These are phyloP conservation scores for Pilaira anomala DNA, from an alignment of 192 early-diverging fungal genomes.

Conservation along the genomic window DNA sequence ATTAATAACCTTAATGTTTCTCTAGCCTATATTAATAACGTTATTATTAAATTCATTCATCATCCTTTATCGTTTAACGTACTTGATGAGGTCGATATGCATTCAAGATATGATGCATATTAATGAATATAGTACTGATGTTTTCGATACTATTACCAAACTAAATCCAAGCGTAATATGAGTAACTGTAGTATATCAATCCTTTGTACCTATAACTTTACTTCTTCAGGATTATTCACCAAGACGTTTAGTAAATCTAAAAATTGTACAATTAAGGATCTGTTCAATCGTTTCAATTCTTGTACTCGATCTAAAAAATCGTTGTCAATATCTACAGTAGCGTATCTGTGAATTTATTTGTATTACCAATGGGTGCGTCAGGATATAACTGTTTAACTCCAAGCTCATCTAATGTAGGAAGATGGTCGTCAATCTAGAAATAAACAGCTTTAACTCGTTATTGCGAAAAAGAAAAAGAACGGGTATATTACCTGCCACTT, in stretches of 20 bases:
- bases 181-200: neutral
- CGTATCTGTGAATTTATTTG: neutral
- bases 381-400: slow-evolving; percentile 66
- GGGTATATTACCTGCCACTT: slow-evolving; percentile 55
- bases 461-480: neutral
- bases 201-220: slow-evolving; percentile 21
- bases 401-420: slow-evolving; percentile 58
- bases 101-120: slow-evolving; percentile 83
- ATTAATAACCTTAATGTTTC: slow-evolving; percentile 67
- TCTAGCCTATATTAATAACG: slow-evolving; percentile 34
- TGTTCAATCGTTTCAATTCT: slow-evolving; percentile 65
- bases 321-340: neutral
- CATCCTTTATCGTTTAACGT: neutral
- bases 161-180: slow-evolving; percentile 32
- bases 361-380: slow-evolving; percentile 43
- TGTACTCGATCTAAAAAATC: slow-evolving; percentile 53
- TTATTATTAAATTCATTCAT: neutral
- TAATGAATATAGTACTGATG: slow-evolving; percentile 68
- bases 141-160: slow-evolving; percentile 59
- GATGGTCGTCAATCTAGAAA: slow-evolving; percentile 46
- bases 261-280: slow-evolving; percentile 62
- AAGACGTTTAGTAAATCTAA: slow-evolving; percentile 67
- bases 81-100: slow-evolving; percentile 79
- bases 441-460: neutral
- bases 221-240: slow-evolving; percentile 45